A percentile compares a stretch with the other conserved stretches of the same genome.
Evolutionary conservation across 345 rosid genomes (phyloP).

Genomic region (Anastatica hierochuntica): DNA sequence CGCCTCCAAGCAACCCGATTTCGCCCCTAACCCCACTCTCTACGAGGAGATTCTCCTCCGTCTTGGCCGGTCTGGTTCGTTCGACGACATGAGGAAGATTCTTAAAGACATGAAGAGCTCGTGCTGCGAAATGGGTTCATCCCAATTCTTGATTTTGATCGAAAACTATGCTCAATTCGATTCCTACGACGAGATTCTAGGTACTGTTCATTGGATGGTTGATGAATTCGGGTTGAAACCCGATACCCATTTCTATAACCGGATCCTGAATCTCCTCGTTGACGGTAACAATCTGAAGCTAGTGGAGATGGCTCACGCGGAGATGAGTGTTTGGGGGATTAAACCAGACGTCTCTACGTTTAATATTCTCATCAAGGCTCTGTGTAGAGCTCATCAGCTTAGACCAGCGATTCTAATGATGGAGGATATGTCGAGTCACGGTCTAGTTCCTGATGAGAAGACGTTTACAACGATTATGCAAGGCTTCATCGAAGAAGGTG

Average conservation of each 20-base stretch:
- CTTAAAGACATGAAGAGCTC: constrained; percentile 45
- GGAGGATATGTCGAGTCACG: constrained; percentile 75
- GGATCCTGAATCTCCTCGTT: constrained; percentile 66
- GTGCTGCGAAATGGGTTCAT: constrained; percentile 32
- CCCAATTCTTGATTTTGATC: constrained; percentile 44
- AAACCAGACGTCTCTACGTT: constrained; percentile 76
- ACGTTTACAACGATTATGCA: constrained; percentile 83
- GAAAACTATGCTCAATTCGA: constrained; percentile 54
- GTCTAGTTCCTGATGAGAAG: constrained; percentile 68
- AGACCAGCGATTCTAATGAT: constrained; percentile 75
- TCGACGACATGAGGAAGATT: constrained; percentile 49
- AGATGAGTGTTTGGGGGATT: constrained; percentile 49
- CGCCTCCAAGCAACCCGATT: constrained; percentile 75
- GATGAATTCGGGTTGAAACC: constrained; percentile 42
- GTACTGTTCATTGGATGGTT: constrained; percentile 45
- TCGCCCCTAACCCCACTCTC: constrained; percentile 39
- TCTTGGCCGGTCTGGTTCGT: constrained; percentile 57
- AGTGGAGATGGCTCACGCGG: constrained; percentile 54
- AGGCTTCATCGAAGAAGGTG: constrained; percentile 75
- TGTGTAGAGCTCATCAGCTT: constrained; percentile 80
- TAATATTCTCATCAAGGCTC: constrained; percentile 71
- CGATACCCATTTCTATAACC: constrained; percentile 59
- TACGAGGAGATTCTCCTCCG: constrained; percentile 62
- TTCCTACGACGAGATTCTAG: constrained; percentile 46
- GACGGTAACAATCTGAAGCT: constrained; percentile 64